Evolutionary conservation across 805 yeast genomes (phyloP), one percentile per base, ranked within the genome.

Genomic region (Candida saitoana): DNA sequence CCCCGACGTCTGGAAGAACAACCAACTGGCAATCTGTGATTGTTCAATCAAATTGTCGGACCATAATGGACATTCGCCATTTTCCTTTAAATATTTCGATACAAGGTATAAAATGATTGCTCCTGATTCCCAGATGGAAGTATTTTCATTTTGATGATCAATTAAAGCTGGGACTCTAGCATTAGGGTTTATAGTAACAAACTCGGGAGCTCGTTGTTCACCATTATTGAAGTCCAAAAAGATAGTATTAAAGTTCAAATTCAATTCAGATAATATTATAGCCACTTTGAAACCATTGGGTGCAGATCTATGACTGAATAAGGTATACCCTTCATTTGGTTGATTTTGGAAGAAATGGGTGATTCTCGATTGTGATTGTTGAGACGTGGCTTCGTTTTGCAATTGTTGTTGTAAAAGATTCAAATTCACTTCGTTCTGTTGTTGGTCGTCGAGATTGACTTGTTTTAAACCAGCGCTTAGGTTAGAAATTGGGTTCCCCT

Each of bases 221-320:
- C 95, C 95, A 47, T 74, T 74, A 60, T 84, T 84, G 63, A 90
- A 88, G 65, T 90, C 96, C 42, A 90, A 69, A 52, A 87, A 84
- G 42, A 89, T 80, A 2, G 96, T 88, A 51, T 81, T 79, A 66
- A 84, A 91, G 25, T 77, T 78, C 56, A 84, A 75, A 43, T 84
- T 84, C 51, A 91, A 75, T 62, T 91, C 98, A 44, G 88, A 79
- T 45, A 93, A 69, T 22, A 88, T 83, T 35, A 90, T 88, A 19
- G 97, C 96, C 12, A 91, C 96, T 64, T 93, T 91, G 73, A 87
- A 90, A 1, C 97, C 97, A 63, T 90, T 90, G 19, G 97, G 97
- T 1, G 96, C 96, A 3, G 34, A 29, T 51, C 95, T 54, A 56
- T 83, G 80, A 64, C 95, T 55, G 77, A 86, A 88, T 36, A 90